Evolutionary conservation across 129 eudicot genomes (phyloP), one percentile per base, ranked within the genome.

Genomic region (Pittosporum tobira): DNA sequence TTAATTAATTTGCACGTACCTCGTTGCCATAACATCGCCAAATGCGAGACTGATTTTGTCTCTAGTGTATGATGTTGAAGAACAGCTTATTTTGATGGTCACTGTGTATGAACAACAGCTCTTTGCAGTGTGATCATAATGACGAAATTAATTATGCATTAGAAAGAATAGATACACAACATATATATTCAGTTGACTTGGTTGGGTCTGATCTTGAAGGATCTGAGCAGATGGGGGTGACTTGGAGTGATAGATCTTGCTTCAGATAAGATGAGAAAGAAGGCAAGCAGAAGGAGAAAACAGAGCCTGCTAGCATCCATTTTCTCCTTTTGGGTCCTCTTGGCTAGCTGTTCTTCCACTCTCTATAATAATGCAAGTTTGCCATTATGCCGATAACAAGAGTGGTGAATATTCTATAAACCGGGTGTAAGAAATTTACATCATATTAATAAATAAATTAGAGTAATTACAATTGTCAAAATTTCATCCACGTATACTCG

Each of bases 61-160:
- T 55, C 74, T 67, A 23, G 74, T 74, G 62, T 74, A 74, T 19
- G 59, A 14, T 5, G 68, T 42, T 15, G 79, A 74, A 24, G 70
- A 61, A 24, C 79, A 68, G 57, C 79, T 68, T 25, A 74, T 74
- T 12, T 44, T 67, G 52, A 74, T 55, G 13, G 42, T 51, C 40
- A 74, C 65, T 24, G 65, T 67, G 73, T 52, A 74, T 37, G 74
- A 19, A 40, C 79, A 74, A 40, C 79, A 74, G 31, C 65, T 62
- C 48, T 65, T 60, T 15, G 74, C 67, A 15, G 44, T 25, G 44
- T 58, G 48, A 40, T 12, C 20, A 2, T 44, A 13, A 44, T 6
- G 5, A 44, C 9, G 29, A 27, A 3, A 54, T 10, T 26, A 24
- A 19, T 23, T 22, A 6, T 2, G 14, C 4, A 22, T 22, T 13